phyloP scores from a whole-genome alignment of 805 yeast species.

The Torulaspora delbrueckii region DNA sequence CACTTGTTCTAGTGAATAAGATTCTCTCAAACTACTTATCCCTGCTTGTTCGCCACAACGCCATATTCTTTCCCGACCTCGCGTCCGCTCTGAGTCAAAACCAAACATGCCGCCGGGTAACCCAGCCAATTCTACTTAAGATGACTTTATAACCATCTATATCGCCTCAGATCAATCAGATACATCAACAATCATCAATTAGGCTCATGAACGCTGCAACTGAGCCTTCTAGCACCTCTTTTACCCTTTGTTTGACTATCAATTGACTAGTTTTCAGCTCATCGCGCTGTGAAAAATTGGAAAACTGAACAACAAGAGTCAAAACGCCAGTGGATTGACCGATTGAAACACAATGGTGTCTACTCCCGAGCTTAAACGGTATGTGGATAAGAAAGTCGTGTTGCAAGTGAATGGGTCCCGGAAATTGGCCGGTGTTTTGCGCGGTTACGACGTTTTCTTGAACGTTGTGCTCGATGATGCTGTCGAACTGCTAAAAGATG shows the following conservation, averaged over 20 bases:
- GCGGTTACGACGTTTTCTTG: constrained; percentile 81
- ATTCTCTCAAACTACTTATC: neutral
- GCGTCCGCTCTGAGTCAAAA: neutral
- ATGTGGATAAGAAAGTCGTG: constrained; percentile 70
- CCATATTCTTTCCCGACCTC: neutral
- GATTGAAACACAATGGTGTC: constrained; percentile 42
- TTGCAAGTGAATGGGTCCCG: constrained; percentile 77
- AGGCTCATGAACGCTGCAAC: neutral
- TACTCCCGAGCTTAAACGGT: constrained; percentile 59
- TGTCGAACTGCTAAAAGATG: constrained; percentile 50
- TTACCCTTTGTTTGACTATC: neutral
- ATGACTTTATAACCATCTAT: too few species aligned
- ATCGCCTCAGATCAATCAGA: too few species aligned
- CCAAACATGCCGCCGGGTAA: neutral
- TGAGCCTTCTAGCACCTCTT: neutral
- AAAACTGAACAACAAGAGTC: neutral
- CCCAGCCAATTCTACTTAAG: neutral
- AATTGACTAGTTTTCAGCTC: neutral
- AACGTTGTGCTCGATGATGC: constrained; percentile 71
- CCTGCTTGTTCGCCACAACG: neutral
- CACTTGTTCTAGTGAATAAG: neutral
- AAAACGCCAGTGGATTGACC: neutral
- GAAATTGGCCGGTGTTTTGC: constrained; percentile 68
- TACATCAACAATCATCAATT: neutral
- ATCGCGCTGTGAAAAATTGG: constrained; percentile 1